Conservation (phyloP, 176 grass and related monocot genomes). For the bread wheat (Triticum aestivum) region IWGSC_CS_RefSeq_v2.1 NC_057802.1:361906910-361907409, state of each 20-base stretch:
- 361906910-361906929: conserved; percentile 50
- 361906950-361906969: conserved; percentile 61
- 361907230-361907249: neutral
- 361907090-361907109: conserved; percentile 51
- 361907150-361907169: conserved; percentile 65
- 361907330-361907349: neutral
- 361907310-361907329: neutral
- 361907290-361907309: neutral
- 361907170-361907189: conserved; percentile 14
- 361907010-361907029: conserved; percentile 56
- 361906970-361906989: conserved; percentile 59
- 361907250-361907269: neutral
- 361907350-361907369: neutral
- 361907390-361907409: conserved; percentile 84
- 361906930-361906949: conserved; percentile 51
- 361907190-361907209: neutral
- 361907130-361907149: conserved; percentile 72
- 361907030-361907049: conserved; percentile 50
- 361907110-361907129: conserved; percentile 47
- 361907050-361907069: conserved; percentile 51
- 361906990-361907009: conserved; percentile 62
- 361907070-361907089: conserved; percentile 47
- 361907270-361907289: neutral
- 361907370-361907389: conserved; percentile 28
- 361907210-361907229: neutral